phyloP scores from a whole-genome alignment of 768 basidiomycete species.

The Atractiella rhizophila region DNA sequence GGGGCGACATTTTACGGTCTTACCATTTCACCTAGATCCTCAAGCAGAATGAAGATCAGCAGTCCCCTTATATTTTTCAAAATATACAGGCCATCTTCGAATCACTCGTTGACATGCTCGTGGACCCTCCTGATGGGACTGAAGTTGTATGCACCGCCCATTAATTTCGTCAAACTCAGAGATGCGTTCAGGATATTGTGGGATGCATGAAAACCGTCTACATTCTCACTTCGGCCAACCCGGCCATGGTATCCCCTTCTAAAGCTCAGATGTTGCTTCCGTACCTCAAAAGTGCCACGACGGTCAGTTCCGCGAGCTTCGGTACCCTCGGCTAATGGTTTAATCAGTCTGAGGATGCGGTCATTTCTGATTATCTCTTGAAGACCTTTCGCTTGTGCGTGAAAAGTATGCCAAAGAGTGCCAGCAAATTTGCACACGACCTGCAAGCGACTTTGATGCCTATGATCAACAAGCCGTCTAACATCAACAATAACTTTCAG shows the following conservation, averaged over 20 bases:
- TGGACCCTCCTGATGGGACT: too few species aligned
- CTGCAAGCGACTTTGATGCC: slow-evolving; percentile 57
- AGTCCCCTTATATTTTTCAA: too few species aligned
- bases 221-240: slow-evolving; percentile 55
- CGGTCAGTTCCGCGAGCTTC: slow-evolving; percentile 28
- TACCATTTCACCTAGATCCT: too few species aligned
- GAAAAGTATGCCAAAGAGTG: slow-evolving; percentile 69
- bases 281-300: slow-evolving; percentile 58
- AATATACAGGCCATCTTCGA: neutral
- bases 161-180: neutral
- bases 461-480: slow-evolving; percentile 53
- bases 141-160: too few species aligned
- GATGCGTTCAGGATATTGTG: slow-evolving; percentile 36
- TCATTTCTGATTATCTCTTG: slow-evolving; percentile 59
- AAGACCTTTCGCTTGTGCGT: slow-evolving; percentile 66
- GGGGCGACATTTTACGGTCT: too few species aligned
- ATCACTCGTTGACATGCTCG: too few species aligned
- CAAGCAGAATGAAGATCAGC: too few species aligned
- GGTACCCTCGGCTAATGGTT: neutral
- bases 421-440: slow-evolving; percentile 46
- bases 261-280: slow-evolving; percentile 69
- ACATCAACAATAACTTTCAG: neutral
- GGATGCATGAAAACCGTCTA: slow-evolving; percentile 68
- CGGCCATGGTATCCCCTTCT: slow-evolving; percentile 51
- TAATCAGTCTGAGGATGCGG: slow-evolving; percentile 49